Conservation (phyloP, 371 early-diverging fungal genomes). For the Mortierella sp. region DNA sequence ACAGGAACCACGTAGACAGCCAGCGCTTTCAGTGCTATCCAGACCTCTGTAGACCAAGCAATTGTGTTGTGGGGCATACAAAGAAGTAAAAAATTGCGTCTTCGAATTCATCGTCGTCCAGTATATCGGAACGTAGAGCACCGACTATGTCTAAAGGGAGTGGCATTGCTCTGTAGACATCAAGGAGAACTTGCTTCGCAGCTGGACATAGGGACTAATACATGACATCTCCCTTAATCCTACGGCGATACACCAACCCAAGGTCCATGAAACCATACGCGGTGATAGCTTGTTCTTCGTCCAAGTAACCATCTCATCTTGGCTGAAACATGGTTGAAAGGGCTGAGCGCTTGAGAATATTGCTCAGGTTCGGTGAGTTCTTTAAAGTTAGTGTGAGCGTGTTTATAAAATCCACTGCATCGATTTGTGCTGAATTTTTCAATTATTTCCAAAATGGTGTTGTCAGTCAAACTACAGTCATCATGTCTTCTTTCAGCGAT, state of each 20-base stretch:
- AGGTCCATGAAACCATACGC: conserved; percentile 24
- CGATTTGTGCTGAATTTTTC: conserved; percentile 1
- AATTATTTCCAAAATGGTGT: no score
- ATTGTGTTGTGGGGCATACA: not conserved
- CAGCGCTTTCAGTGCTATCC: not conserved
- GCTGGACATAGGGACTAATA: conserved; percentile 25
- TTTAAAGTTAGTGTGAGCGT: conserved; percentile 1
- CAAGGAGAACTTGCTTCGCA: conserved; percentile 24
- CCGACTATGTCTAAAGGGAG: conserved; percentile 8
- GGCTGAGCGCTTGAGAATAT: conserved; percentile 21
- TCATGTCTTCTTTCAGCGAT: no score
- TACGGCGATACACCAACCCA: conserved; percentile 24
- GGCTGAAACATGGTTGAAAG: conserved; percentile 27
- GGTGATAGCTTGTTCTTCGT: conserved; percentile 7
- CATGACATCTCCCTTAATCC: not conserved
- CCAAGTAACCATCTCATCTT: conserved; percentile 6
- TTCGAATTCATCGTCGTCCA: conserved; percentile 8
- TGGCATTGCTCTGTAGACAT: conserved; percentile 22
- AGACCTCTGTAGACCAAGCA: no score
- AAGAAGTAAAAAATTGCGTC: not conserved
- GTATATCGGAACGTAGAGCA: not conserved
- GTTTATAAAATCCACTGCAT: conserved; percentile 1
- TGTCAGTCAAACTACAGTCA: conserved; percentile 25
- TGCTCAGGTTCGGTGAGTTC: conserved; percentile 6
- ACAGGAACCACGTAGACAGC: not conserved